Conservation (phyloP, 768 basidiomycete genomes). For the Cyclocybe cylindracea region DNA sequence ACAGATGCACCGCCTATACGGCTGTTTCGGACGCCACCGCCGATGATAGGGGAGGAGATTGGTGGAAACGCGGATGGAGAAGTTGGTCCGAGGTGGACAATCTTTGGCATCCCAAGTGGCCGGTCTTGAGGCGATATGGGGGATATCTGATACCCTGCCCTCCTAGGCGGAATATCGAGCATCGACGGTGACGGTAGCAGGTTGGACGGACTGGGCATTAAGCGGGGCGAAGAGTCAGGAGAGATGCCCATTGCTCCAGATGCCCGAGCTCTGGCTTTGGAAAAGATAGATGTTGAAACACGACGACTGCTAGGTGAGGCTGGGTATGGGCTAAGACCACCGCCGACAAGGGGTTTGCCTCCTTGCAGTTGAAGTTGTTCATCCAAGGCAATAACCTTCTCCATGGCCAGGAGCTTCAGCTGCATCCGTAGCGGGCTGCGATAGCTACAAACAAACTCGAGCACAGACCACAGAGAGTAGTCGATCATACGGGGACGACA, state of each 20-base stretch:
- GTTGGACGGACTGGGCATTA: slow-evolving; percentile 33
- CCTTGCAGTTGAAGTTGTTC: slow-evolving; percentile 43
- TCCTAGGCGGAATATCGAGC: slow-evolving; percentile 25
- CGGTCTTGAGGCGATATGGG: slow-evolving; percentile 25
- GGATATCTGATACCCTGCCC: slow-evolving; percentile 33
- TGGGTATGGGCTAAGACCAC: slow-evolving; percentile 18
- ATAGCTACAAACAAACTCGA: slow-evolving; percentile 65
- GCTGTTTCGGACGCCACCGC: slow-evolving; percentile 8
- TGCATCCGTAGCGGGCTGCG: slow-evolving; percentile 66
- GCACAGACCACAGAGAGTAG: slow-evolving; percentile 70
- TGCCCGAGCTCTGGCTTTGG: slow-evolving; percentile 52
- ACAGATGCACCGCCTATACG: slow-evolving; percentile 5
- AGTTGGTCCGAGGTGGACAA: slow-evolving; percentile 63
- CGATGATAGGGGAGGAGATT: slow-evolving; percentile 27
- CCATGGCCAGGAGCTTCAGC: slow-evolving; percentile 64
- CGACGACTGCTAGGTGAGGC: slow-evolving; percentile 36
- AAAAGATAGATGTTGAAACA: slow-evolving; percentile 53
- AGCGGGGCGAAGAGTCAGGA: slow-evolving; percentile 45
- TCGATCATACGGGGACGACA: slow-evolving; percentile 61
- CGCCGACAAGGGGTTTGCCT: background rate
- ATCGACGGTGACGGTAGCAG: slow-evolving; percentile 30
- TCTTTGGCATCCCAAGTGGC: slow-evolving; percentile 41
- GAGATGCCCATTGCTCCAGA: slow-evolving; percentile 41
- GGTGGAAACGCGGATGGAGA: slow-evolving; percentile 36
- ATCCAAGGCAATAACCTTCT: slow-evolving; percentile 59